Base-by-base conservation (phyloP, 1,284 basidiomycete genomes). In the Tylopilus orsonianus region DNA sequence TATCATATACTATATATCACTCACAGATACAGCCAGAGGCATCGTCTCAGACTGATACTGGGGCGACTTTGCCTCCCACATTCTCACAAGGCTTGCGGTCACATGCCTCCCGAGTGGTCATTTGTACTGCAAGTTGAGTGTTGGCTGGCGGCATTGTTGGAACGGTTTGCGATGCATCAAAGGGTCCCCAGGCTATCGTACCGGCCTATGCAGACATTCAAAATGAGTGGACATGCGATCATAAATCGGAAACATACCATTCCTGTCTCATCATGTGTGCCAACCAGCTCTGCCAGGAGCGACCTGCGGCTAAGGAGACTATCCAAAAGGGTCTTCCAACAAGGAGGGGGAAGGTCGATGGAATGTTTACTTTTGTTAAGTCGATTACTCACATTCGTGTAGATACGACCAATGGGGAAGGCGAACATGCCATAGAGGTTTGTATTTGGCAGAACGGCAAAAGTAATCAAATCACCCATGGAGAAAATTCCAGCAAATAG, bases 401-500 rank as follows among this genome's bases (percentile, higher is more conserved):
- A 68, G 8, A 69, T 60, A 16, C 66, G 61, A 24, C 64, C 64
- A 19, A 67, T 59, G 4, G 62, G 60, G 13, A 68, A 56, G 2
- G 62, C 62, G 18, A 68, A 66, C 54, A 67, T 59, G 7, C n/a
- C n/a, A n/a, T n/a, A n/a, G n/a, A n/a, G n/a, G n/a, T n/a, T n/a
- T n/a, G n/a, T n/a, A n/a, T n/a, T 47, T 2, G 61, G 66, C 8
- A 52, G 44, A 35, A 46, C 29, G 16, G 71, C 41, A 57, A 77
- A 77, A 9, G 69, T 67, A 48, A 74, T 66, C 40, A 77, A 52
- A 50, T 75, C 72, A 4, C 64, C 69, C 16, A 75, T 42, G 8
- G 75, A 71, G 50, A 77, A 78, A 8, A 77, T 61, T 0, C 66
- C 69, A 3, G 68, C 70, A 43, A 78, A 76, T 5, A 78, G 53